These are phyloP conservation scores for Phytophthora megakarya DNA, from an alignment of 352 stramenopile species.

Conservation along the genomic window DNA sequence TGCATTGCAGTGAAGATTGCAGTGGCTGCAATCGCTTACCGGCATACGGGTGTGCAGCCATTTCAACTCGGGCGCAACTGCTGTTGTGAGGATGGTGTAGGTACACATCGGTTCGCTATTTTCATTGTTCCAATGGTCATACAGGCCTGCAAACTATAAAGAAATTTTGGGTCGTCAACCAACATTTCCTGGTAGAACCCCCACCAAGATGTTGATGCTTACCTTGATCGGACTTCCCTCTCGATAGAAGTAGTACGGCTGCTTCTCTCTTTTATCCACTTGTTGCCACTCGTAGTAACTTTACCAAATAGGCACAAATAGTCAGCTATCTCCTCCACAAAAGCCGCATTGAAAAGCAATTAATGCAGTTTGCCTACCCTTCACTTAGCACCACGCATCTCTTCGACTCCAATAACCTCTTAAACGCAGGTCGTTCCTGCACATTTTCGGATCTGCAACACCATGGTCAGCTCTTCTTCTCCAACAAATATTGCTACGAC, in stretches of 20 bases:
- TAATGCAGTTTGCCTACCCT: conserved; percentile 38
- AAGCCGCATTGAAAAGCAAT: neutral
- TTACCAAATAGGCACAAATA: neutral
- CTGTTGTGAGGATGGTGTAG: conserved; percentile 90
- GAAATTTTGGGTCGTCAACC: neutral
- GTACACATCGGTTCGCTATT: conserved; percentile 73
- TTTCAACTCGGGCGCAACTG: conserved; percentile 58
- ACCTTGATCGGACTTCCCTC: conserved; percentile 59
- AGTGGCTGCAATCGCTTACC: too few species aligned
- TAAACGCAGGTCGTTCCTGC: conserved; percentile 73
- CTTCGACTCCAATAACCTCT: conserved; percentile 67
- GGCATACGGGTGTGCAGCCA: conserved; percentile 91
- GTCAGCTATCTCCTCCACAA: conserved; percentile 3
- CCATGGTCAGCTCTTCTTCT: neutral
- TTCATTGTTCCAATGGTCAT: conserved; percentile 80
- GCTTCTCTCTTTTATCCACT: conserved; percentile 85
- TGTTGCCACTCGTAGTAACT: conserved; percentile 93
- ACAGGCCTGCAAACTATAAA: conserved; percentile 81
- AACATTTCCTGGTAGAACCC: too few species aligned
- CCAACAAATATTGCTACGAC: neutral
- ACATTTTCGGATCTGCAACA: conserved; percentile 66
- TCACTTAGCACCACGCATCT: conserved; percentile 87
- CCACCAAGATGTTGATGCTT: too few species aligned
- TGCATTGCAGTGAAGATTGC: neutral
- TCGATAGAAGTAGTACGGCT: conserved; percentile 90